Conservation (phyloP, 371 early-diverging fungal species). For the Saksenaea vasiformis region DNA sequence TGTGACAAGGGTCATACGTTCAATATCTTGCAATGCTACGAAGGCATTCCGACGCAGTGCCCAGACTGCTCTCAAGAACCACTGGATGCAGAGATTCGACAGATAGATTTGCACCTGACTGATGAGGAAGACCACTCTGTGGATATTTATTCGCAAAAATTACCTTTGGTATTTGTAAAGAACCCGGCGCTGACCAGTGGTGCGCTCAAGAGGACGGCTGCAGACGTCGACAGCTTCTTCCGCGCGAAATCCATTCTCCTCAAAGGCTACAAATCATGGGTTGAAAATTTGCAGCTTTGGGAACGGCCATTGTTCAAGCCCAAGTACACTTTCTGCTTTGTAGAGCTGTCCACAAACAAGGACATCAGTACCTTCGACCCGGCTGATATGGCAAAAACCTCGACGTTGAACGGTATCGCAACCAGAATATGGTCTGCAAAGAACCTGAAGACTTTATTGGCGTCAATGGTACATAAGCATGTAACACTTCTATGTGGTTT, state of each 20-base stretch:
- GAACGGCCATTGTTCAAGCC: background rate
- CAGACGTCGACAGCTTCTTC: background rate
- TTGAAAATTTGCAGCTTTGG: background rate
- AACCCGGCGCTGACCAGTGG: background rate
- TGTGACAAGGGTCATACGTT: background rate
- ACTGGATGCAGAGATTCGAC: background rate
- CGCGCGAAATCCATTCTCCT: background rate
- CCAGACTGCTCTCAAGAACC: background rate
- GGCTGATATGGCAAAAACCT: background rate
- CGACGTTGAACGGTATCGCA: background rate
- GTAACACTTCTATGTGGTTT: background rate
- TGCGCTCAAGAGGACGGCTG: background rate
- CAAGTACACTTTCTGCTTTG: background rate
- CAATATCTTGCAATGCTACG: background rate
- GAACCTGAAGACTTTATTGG: background rate
- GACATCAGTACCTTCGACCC: background rate
- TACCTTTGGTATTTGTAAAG: background rate
- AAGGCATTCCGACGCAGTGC: background rate
- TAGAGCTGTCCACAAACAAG: background rate
- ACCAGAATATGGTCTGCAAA: constrained; percentile 1
- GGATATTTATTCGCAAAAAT: background rate
- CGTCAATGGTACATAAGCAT: background rate
- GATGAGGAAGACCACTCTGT: background rate
- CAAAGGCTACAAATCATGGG: background rate
- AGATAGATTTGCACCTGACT: background rate